Evolutionary conservation across 371 early-diverging fungal genomes (phyloP).

Genomic region (Lichtheimia ornata): DNA sequence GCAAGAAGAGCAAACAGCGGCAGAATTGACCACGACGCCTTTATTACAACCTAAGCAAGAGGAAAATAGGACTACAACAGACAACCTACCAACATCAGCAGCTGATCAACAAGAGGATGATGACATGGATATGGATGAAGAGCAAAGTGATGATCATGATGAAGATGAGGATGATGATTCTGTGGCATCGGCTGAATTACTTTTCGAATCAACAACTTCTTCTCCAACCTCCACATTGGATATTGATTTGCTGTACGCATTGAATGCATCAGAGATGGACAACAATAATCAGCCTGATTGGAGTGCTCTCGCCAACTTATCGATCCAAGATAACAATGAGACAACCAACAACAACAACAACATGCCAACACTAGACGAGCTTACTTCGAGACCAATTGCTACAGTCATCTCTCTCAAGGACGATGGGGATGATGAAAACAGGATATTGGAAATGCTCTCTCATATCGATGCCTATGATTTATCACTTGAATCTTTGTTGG

Average conservation of each 20-base stretch:
- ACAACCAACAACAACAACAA: too few relatives aligned
- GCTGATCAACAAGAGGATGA: too few relatives aligned
- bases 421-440: too few relatives aligned
- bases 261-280: constrained; percentile 5
- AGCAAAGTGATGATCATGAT: not conserved
- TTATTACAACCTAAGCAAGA: too few relatives aligned
- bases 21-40: too few relatives aligned
- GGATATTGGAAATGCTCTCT: not conserved
- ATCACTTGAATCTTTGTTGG: not conserved
- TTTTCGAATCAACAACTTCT: not conserved
- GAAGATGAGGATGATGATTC: not conserved
- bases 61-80: too few relatives aligned
- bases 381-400: too few relatives aligned
- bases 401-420: too few relatives aligned
- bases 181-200: not conserved
- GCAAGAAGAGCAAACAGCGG: too few relatives aligned
- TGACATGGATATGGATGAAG: too few relatives aligned
- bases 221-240: not conserved
- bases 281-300: not conserved
- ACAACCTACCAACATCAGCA: too few relatives aligned
- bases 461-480: constrained; percentile 1
- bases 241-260: constrained; percentile 2
- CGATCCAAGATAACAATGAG: not conserved
- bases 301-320: not conserved
- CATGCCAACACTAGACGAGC: too few relatives aligned